Percentiles rank a stretch among this genome's conserved stretches.
These are phyloP conservation scores for Teunomyces kruisii DNA, from an alignment of 805 yeast genomes.

Conservation along the genomic window DNA sequence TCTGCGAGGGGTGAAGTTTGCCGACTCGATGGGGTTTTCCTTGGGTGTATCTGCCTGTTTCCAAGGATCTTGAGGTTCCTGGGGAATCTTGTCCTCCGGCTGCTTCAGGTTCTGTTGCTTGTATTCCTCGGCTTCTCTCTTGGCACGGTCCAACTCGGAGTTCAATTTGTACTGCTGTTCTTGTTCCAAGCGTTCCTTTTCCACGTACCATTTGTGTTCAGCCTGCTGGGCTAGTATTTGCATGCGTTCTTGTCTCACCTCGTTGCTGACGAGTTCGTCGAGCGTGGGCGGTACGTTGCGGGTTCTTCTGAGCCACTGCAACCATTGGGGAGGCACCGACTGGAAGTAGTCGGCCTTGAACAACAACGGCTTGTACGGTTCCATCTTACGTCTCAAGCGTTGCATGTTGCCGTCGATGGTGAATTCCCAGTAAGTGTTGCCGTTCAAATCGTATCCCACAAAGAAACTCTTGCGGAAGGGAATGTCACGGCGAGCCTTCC, in stretches of 20 bases:
- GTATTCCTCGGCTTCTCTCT: conserved; percentile 13
- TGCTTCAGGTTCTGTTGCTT: too few relatives aligned
- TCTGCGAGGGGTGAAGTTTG: conserved; percentile 38
- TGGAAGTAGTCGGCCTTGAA: conserved; percentile 59
- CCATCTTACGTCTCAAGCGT: conserved; percentile 61
- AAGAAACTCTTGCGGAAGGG: conserved; percentile 74
- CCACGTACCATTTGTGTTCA: conserved; percentile 40
- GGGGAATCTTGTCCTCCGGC: too few relatives aligned
- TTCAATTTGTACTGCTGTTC: conserved; percentile 31
- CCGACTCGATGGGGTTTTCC: conserved; percentile 36
- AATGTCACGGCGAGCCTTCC: conserved; percentile 59
- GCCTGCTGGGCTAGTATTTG: conserved; percentile 50
- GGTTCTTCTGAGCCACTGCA: conserved; percentile 74
- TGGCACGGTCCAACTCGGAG: conserved; percentile 29
- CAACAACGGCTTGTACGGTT: conserved; percentile 48
- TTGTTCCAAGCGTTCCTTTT: conserved; percentile 33
- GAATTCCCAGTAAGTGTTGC: conserved; percentile 86
- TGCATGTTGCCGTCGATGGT: conserved; percentile 51
- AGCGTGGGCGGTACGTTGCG: conserved; percentile 60
- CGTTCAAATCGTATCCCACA: conserved; percentile 76
- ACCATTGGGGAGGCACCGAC: conserved; percentile 71
- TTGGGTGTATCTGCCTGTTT: conserved; percentile 27
- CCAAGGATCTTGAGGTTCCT: conserved; percentile 30
- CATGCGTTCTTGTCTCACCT: conserved; percentile 52
- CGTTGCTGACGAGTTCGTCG: conserved; percentile 59